These are phyloP conservation scores for Paracoccidioides lutzii DNA, from an alignment of 2,329 filamentous ascomycete genomes.

Conservation along the genomic window DNA sequence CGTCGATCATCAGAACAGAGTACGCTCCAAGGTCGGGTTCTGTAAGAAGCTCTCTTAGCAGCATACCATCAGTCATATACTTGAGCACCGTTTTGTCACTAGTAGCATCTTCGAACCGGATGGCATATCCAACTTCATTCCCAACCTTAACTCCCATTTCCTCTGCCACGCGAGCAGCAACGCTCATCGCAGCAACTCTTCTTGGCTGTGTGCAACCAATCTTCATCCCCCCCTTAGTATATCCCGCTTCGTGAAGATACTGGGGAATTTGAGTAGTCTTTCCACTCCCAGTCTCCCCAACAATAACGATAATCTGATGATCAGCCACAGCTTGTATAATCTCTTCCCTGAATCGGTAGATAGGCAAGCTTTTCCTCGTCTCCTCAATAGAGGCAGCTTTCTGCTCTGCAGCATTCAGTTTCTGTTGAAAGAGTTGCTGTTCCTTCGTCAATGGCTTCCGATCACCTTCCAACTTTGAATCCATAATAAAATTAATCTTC, in stretches of 20 bases:
- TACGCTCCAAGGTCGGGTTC: conserved; percentile 75
- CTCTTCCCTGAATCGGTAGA: conserved; percentile 75
- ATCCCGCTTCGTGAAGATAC: conserved; percentile 83
- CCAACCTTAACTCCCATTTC: conserved; percentile 85
- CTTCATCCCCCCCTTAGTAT: conserved; percentile 70
- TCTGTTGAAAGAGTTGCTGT: conserved; percentile 62
- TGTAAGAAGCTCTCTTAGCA: conserved; percentile 78
- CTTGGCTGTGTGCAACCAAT: conserved; percentile 90
- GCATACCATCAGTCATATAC: conserved; percentile 96
- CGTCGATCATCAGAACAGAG: conserved; percentile 87
- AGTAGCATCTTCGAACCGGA: conserved; percentile 87
- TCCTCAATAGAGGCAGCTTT: conserved; percentile 83
- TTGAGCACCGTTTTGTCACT: conserved; percentile 84
- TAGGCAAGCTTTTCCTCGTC: conserved; percentile 76
- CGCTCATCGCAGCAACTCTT: conserved; percentile 92
- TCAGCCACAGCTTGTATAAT: conserved; percentile 77
- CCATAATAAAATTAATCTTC: conserved; percentile 72
- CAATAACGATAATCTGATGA: conserved; percentile 79
- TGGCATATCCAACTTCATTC: conserved; percentile 84
- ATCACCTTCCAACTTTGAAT: conserved; percentile 59
- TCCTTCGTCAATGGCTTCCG: conserved; percentile 61
- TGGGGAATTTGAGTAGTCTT: conserved; percentile 95
- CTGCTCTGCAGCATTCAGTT: conserved; percentile 78
- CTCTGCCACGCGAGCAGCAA: conserved; percentile 88
- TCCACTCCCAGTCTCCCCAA: conserved; percentile 87